Evolutionary conservation across 192 early-diverging fungal species (phyloP).

Genomic region (Lobosporangium transversale): DNA sequence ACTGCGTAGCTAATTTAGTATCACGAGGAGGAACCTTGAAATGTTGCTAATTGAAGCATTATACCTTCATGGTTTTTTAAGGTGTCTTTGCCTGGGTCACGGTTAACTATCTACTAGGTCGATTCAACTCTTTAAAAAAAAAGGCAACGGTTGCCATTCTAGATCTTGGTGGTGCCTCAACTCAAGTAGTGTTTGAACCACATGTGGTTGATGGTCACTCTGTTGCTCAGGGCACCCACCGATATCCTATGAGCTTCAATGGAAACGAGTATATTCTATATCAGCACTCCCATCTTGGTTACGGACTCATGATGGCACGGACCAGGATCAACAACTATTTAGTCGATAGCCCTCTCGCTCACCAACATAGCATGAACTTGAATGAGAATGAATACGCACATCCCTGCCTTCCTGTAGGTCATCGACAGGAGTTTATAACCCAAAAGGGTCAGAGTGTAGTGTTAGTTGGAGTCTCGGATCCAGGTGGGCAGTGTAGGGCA

Average conservation of each 20-base stretch:
- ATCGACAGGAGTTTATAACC: constrained; percentile 26
- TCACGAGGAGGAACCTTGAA: no score
- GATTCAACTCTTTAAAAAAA: constrained; percentile 66
- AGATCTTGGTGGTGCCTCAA: constrained; percentile 97
- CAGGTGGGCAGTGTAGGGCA: constrained; percentile 58
- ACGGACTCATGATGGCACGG: constrained; percentile 93
- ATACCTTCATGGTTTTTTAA: constrained; percentile 14
- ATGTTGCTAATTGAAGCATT: no score
- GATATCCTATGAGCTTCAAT: constrained; percentile 79
- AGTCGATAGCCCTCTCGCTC: constrained; percentile 38
- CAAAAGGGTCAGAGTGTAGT: constrained; percentile 33
- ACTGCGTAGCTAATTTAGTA: no score
- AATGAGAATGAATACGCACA: constrained; percentile 57
- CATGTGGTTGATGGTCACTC: constrained; percentile 51
- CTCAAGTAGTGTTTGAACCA: constrained; percentile 98
- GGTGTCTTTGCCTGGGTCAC: constrained; percentile 98
- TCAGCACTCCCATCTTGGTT: constrained; percentile 96
- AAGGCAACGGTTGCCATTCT: constrained; percentile 86
- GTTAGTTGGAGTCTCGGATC: constrained; percentile 69
- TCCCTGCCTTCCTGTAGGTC: constrained; percentile 57
- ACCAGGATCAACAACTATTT: constrained; percentile 72
- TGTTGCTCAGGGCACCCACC: constrained; percentile 73
- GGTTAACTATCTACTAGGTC: constrained; percentile 88
- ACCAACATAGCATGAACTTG: constrained; percentile 9
- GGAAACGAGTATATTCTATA: constrained; percentile 83